phyloP scores from a whole-genome alignment of 805 yeast species.

The Groenewaldozyma tartarivorans region DNA sequence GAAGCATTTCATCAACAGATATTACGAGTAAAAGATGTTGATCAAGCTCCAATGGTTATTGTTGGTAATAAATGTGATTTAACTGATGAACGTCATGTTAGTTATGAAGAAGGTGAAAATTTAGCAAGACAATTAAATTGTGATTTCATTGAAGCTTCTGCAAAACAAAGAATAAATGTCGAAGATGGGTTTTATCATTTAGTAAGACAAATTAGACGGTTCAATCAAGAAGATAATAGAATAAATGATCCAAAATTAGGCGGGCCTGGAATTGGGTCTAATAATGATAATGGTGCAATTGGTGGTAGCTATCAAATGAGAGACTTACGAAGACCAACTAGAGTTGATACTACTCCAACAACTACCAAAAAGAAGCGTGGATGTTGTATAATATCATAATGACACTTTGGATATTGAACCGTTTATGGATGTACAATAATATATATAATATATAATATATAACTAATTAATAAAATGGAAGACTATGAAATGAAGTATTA shows the following conservation, averaged over 20 bases:
- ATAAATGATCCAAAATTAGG: not conserved
- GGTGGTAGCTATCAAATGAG: no score
- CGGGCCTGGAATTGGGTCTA: no score
- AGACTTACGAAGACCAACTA: no score
- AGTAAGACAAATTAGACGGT: conserved; percentile 23
- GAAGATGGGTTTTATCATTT: conserved; percentile 68
- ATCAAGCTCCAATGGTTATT: conserved; percentile 65
- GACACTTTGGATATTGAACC: not conserved
- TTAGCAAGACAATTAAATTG: conserved; percentile 56
- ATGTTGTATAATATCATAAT: not conserved
- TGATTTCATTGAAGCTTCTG: conserved; percentile 79
- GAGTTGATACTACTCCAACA: no score
- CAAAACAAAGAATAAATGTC: conserved; percentile 84
- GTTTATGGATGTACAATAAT: not conserved
- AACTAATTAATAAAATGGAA: conserved; percentile 78
- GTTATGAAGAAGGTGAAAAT: conserved; percentile 75
- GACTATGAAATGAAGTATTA: conserved; percentile 80
- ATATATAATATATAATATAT: no score
- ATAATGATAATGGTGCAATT: no score
- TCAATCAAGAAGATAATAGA: conserved; percentile 5
- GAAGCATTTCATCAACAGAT: conserved; percentile 71
- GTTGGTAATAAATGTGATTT: conserved; percentile 88
- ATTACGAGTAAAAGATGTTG: conserved; percentile 47
- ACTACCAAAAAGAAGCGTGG: not conserved
- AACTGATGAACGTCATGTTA: conserved; percentile 65